These are phyloP conservation scores for Tuber microsphaerosporum DNA, from an alignment of 495 filamentous ascomycete species.

Conservation along the genomic window DNA sequence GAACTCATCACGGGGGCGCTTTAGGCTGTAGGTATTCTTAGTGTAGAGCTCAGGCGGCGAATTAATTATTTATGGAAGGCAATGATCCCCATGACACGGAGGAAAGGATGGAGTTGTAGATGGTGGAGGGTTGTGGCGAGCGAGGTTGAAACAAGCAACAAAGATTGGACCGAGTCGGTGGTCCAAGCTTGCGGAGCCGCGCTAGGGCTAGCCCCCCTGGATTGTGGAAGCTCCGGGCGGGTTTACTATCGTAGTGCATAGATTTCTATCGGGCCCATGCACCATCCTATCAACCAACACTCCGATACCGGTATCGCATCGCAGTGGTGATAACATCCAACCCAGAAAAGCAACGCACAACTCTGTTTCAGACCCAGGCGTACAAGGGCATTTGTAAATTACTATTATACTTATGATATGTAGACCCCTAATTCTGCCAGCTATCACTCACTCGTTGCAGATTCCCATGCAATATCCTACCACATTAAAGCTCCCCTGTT, in stretches of 20 bases:
- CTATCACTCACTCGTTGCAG: neutral
- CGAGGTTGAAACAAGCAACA: neutral
- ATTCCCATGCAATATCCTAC: neutral
- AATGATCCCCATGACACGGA: neutral
- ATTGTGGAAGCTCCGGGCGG: neutral
- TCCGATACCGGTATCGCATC: neutral
- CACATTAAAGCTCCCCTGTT: neutral
- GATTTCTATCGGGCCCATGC: neutral
- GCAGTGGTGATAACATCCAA: neutral
- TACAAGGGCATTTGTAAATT: neutral
- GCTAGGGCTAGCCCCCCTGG: neutral
- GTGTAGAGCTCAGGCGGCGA: neutral
- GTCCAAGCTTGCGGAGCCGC: neutral
- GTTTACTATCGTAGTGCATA: neutral
- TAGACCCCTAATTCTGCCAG: neutral
- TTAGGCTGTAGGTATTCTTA: slow-evolving; percentile 18
- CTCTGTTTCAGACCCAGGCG: neutral
- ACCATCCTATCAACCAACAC: neutral
- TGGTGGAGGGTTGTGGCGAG: neutral
- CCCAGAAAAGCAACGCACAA: neutral
- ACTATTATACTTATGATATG: neutral
- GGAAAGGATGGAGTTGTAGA: neutral
- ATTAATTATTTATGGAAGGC: neutral
- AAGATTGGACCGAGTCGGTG: neutral
- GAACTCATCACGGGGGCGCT: slow-evolving; percentile 18